Evolutionary conservation across 108 stramenopile genomes (phyloP).

Genomic region (Halocafeteria seosinensis): DNA sequence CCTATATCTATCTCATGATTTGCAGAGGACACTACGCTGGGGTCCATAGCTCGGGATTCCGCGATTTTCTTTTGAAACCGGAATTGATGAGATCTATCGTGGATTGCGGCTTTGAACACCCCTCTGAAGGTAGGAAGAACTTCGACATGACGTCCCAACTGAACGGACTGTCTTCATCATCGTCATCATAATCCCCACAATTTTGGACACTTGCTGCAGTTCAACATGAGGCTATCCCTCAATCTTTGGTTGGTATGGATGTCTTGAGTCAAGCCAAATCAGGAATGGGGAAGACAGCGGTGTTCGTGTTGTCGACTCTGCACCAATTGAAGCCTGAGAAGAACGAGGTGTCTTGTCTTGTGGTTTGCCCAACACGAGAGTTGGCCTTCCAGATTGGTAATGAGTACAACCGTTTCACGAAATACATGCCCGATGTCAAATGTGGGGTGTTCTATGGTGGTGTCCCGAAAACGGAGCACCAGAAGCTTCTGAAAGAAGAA

Average conservation of each 20-base stretch:
- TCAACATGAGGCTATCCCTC: slow-evolving; percentile 91
- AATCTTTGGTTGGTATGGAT: slow-evolving; percentile 94
- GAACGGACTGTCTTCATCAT: too few relatives aligned
- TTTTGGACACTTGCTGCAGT: too few relatives aligned
- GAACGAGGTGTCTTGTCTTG: slow-evolving; percentile 65
- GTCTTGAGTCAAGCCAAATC: slow-evolving; percentile 98
- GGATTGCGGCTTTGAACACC: slow-evolving; percentile 98
- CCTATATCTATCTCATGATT: background rate
- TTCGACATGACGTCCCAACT: too few relatives aligned
- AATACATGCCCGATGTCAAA: slow-evolving; percentile 90
- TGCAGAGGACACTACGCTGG: slow-evolving; percentile 90
- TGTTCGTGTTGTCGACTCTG: slow-evolving; percentile 92
- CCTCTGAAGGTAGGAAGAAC: slow-evolving; percentile 70
- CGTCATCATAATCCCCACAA: too few relatives aligned
- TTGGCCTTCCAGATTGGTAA: slow-evolving; percentile 97
- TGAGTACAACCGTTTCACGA: slow-evolving; percentile 96
- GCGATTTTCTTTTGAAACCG: slow-evolving; percentile 96
- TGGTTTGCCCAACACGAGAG: slow-evolving; percentile 97
- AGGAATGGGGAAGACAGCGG: slow-evolving; percentile 99
- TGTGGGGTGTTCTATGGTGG: slow-evolving; percentile 96
- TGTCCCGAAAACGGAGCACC: slow-evolving; percentile 30
- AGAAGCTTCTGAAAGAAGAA: slow-evolving; percentile 11
- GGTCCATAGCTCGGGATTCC: slow-evolving; percentile 92
- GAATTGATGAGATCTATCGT: slow-evolving; percentile 90
- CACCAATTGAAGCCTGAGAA: slow-evolving; percentile 65